These are phyloP conservation scores for Macaranga tanarius DNA, from an alignment of 441 rosid genomes.

Conservation along the genomic window DNA sequence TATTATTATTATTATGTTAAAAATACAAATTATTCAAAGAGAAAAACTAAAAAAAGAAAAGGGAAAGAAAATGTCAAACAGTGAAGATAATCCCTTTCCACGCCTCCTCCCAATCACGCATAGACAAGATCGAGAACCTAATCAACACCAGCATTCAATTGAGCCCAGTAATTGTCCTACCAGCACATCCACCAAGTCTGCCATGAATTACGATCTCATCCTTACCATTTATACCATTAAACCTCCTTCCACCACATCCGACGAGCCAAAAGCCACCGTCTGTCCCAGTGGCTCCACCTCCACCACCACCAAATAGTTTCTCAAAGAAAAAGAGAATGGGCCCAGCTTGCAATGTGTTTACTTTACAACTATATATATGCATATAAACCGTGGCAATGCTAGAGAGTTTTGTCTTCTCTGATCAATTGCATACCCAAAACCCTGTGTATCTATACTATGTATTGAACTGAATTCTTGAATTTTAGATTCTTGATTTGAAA, in stretches of 20 bases:
- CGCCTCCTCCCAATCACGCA: slow-evolving; percentile 85
- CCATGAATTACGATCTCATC: slow-evolving; percentile 73
- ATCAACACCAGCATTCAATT: slow-evolving; percentile 67
- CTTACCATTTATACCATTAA: slow-evolving; percentile 61
- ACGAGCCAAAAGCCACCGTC: slow-evolving; percentile 36
- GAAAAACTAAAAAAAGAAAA: no score
- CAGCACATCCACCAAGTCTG: slow-evolving; percentile 75
- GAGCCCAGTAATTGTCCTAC: slow-evolving; percentile 61
- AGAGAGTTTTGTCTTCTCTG: no score
- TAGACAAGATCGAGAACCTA: slow-evolving; percentile 92
- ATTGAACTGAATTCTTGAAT: no score
- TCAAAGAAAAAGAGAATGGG: no score
- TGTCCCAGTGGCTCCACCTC: slow-evolving; percentile 44
- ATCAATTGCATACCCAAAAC: no score
- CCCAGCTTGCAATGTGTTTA: no score
- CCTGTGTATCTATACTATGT: no score
- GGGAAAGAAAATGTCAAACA: slow-evolving; percentile 52
- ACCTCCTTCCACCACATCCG: slow-evolving; percentile 44
- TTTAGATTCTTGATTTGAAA: no score
- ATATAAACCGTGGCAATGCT: no score
- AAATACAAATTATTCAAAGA: no score
- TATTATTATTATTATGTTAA: no score
- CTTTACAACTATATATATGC: no score
- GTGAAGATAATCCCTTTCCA: slow-evolving; percentile 78
- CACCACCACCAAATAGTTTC: slow-evolving; percentile 18